Evolutionary conservation across 257 asterid genomes (phyloP), one percentile per base, ranked within the genome.

Genomic region (Fraxinus pennsylvanica): DNA sequence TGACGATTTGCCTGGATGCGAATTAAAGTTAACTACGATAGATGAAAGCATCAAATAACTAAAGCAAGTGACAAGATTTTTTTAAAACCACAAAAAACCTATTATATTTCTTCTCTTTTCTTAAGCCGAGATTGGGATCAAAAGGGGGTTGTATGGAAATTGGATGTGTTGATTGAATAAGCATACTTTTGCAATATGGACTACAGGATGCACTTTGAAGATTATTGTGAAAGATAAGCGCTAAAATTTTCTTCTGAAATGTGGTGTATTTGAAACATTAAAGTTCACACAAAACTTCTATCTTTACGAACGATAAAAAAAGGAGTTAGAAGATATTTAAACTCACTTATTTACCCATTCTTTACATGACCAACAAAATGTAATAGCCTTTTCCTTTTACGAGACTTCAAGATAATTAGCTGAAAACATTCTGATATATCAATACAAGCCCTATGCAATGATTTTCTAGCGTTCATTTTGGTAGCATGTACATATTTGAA

Each of bases 1-100:
- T 86, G 88, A 76, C 74, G 77, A 75, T 82, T 84, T 77, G 85
- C 79, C 99, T 94, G 90, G 82, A 85, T 39, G 57, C 54, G 54
- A 74, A 83, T 72, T 50, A 19, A 85, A 67, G 81, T 74, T 67
- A 73, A 69, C 47, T 47, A 80, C 71, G n/a, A 72, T 50, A 17
- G 65, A 19, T 54, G 66, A 5, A 57, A 15, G 79, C 9, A 72
- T 67, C 57, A 74, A 67, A 73, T 65, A n/a, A 74, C 38, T 63
- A 76, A n/a, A 39, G 72, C 77, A 21, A 75, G 72, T 14, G 19
- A 19, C 54, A 70, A 27, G 73, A 65, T 5, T 29, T 61, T 41
- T 63, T 47, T 30, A 3, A 47, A 25, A 50, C 5, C 32, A 80
- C 32, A 14, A 76, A 32, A 38, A 70, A 45, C 17, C 57, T 47